phyloP scores from a whole-genome alignment of 73 alveolate genomes.

The Blepharisma japonicum region DNA sequence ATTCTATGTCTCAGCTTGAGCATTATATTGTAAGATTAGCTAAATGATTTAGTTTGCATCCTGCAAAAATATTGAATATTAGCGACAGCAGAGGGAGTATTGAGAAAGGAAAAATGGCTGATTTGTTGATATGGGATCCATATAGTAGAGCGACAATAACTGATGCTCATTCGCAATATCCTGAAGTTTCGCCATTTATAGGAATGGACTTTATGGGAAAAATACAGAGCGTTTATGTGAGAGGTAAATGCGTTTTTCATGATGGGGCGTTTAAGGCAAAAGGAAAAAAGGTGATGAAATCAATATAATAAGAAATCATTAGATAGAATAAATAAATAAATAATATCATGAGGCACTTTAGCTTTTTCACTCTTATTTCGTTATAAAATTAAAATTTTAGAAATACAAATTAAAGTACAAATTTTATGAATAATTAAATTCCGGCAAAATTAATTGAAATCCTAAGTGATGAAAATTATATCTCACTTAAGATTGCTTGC shows the following conservation, averaged over 20 bases:
- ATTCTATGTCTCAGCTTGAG: background rate
- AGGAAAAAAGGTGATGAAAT: too few relatives aligned
- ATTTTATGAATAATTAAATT: too few relatives aligned
- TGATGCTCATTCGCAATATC: background rate
- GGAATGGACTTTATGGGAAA: conserved; percentile 2
- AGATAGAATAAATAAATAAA: too few relatives aligned
- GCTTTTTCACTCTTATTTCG: too few relatives aligned
- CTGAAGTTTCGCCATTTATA: conserved; percentile 13
- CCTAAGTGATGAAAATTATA: too few relatives aligned
- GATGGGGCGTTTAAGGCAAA: background rate
- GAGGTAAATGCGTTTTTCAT: background rate
- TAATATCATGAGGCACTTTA: too few relatives aligned
- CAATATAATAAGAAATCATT: too few relatives aligned
- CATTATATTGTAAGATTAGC: conserved; percentile 25
- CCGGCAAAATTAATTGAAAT: too few relatives aligned
- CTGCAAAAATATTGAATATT: conserved; percentile 3
- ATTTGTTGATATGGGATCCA: conserved; percentile 16
- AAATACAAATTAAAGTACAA: too few relatives aligned
- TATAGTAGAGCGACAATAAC: background rate
- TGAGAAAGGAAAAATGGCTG: conserved; percentile 20
- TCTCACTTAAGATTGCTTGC: too few relatives aligned
- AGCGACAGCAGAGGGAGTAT: background rate
- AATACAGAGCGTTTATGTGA: conserved; percentile 1
- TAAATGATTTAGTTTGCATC: conserved; percentile 5
- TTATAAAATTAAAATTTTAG: too few relatives aligned